phyloP scores from a whole-genome alignment of 495 filamentous ascomycete genomes.

The Penicillium diatomitis region DNA sequence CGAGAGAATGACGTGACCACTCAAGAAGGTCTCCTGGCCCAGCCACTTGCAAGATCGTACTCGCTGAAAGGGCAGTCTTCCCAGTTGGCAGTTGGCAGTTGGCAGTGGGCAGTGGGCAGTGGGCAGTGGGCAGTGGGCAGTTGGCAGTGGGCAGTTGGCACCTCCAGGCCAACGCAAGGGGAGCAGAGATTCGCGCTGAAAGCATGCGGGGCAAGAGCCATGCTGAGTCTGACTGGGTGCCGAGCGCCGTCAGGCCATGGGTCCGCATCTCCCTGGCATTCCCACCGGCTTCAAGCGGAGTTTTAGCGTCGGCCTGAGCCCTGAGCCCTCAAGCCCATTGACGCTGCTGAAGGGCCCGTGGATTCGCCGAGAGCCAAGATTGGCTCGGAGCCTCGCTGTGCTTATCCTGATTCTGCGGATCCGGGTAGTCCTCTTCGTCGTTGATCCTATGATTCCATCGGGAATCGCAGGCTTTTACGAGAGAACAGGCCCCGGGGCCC shows the following conservation, averaged over 20 bases:
- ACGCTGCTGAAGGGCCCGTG: slow-evolving; percentile 1
- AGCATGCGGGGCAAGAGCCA: background rate
- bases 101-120: background rate
- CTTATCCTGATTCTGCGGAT: background rate
- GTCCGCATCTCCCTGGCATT: too few species aligned
- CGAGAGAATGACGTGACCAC: slow-evolving; percentile 7
- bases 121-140: background rate
- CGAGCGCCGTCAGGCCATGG: too few species aligned
- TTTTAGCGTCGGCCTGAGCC: slow-evolving; percentile 5
- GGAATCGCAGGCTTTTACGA: background rate
- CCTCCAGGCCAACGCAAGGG: slow-evolving; percentile 8
- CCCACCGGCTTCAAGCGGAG: slow-evolving; percentile 5
- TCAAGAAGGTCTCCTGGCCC: background rate
- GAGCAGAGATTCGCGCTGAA: slow-evolving; percentile 6
- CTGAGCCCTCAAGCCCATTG: too few species aligned
- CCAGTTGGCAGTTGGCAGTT: too few species aligned
- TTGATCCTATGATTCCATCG: background rate
- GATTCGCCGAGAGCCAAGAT: slow-evolving; percentile 4
- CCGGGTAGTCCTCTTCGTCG: background rate
- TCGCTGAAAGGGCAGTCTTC: too few species aligned
- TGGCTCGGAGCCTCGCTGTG: slow-evolving; percentile 1
- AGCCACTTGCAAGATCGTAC: background rate
- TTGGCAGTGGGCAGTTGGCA: background rate
- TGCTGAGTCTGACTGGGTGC: background rate
- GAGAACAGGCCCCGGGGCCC: background rate